Conservation (phyloP, 371 early-diverging fungal genomes). For the Mortierella sp. region DNA sequence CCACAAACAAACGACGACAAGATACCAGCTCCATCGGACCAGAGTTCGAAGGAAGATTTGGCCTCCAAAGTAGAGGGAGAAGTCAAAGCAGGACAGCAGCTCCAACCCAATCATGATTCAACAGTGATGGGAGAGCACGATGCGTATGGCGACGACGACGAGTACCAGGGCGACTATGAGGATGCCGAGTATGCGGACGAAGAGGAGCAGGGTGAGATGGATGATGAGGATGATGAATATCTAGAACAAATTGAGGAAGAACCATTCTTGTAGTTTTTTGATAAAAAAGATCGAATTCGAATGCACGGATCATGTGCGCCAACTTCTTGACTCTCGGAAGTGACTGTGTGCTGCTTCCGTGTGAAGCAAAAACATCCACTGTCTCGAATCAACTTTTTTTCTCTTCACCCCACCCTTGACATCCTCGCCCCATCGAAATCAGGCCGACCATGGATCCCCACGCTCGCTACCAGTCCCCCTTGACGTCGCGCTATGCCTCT, state of each 20-base stretch:
- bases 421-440: neutral
- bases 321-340: too few relatives aligned
- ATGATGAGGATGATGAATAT: conserved; percentile 48
- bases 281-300: too few relatives aligned
- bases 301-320: too few relatives aligned
- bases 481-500: conserved; percentile 97
- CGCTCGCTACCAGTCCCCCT: conserved; percentile 89
- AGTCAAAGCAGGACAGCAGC: conserved; percentile 4
- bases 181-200: conserved; percentile 27
- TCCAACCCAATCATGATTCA: neutral
- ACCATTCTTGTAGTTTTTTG: conserved; percentile 32
- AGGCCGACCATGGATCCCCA: conserved; percentile 56
- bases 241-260: conserved; percentile 47
- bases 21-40: too few relatives aligned
- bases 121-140: conserved; percentile 3
- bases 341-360: neutral
- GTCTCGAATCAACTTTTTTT: neutral
- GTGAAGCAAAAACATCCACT: too few relatives aligned
- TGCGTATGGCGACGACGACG: conserved; percentile 26
- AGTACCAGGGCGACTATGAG: conserved; percentile 37
- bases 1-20: conserved; percentile 23
- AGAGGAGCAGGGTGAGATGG: conserved; percentile 4
- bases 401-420: neutral
- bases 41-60: too few relatives aligned
- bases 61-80: too few relatives aligned